A percentile compares a stretch with the other conserved stretches of the same genome.
These are phyloP conservation scores for Cystofilobasidium macerans DNA, from an alignment of 768 basidiomycete species.

Conservation along the genomic window DNA sequence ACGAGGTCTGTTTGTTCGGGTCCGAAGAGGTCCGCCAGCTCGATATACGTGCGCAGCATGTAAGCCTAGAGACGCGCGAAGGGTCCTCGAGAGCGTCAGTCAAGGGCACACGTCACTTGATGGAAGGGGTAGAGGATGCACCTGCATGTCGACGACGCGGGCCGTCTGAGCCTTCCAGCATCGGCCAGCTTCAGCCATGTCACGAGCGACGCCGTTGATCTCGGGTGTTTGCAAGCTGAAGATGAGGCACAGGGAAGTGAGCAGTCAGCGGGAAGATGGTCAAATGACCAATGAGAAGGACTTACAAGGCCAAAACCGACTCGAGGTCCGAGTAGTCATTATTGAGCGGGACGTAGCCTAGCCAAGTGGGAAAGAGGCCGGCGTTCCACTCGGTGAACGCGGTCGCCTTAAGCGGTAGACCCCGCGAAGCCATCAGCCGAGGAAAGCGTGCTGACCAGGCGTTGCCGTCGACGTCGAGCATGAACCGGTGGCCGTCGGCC, in stretches of 20 bases:
- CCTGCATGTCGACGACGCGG: conserved; percentile 1
- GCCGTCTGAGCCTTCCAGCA: background rate
- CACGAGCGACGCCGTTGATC: background rate
- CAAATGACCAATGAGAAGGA: too few species aligned
- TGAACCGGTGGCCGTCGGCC: background rate
- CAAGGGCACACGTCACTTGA: background rate
- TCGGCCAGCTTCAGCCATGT: background rate
- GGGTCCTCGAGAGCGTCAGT: too few species aligned
- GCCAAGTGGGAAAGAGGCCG: background rate
- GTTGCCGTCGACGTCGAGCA: background rate
- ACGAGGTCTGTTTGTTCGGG: too few species aligned
- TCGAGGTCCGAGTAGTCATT: background rate
- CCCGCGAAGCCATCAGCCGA: background rate
- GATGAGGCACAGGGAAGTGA: too few species aligned
- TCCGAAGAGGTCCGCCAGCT: too few species aligned
- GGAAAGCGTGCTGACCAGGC: background rate
- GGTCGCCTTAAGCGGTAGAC: background rate
- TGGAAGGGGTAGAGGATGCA: background rate
- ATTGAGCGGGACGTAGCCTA: background rate
- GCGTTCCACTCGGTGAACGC: background rate
- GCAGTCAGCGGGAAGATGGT: too few species aligned
- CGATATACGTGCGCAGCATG: too few species aligned
- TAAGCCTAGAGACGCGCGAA: too few species aligned
- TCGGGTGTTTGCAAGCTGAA: background rate
- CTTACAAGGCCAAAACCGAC: background rate